These are phyloP conservation scores for Paramecium bursaria DNA, from an alignment of 73 alveolate species.

Conservation along the genomic window DNA sequence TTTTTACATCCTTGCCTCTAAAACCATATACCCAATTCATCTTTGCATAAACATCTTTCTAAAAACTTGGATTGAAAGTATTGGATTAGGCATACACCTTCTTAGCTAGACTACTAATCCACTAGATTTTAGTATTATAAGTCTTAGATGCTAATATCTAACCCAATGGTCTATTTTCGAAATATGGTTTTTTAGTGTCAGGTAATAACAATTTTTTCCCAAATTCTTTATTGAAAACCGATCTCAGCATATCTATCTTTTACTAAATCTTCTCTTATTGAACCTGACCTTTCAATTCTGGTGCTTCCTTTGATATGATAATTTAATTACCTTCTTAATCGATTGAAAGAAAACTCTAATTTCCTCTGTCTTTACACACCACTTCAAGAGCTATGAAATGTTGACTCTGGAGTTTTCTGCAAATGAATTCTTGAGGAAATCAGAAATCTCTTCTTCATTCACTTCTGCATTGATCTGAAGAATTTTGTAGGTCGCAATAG, in stretches of 20 bases:
- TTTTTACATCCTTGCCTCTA: constrained; percentile 88
- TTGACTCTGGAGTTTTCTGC: constrained; percentile 78
- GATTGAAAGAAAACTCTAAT: constrained; percentile 74
- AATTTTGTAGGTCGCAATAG: constrained; percentile 92
- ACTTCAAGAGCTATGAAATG: constrained; percentile 74
- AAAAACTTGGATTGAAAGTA: constrained; percentile 63
- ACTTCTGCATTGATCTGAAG: constrained; percentile 78
- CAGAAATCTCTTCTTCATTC: constrained; percentile 79
- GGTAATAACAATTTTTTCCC: constrained; percentile 51
- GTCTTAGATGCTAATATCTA: constrained; percentile 61
- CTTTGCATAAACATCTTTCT: constrained; percentile 70
- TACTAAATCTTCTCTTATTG: background rate
- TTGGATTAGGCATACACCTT: constrained; percentile 70
- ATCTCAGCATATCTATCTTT: constrained; percentile 29
- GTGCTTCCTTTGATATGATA: constrained; percentile 8
- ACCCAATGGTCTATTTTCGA: constrained; percentile 1
- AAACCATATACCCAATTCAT: constrained; percentile 98
- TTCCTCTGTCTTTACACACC: constrained; percentile 81
- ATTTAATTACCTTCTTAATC: constrained; percentile 39
- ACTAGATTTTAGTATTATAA: constrained; percentile 64
- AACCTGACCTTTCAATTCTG: constrained; percentile 18
- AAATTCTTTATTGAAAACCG: constrained; percentile 42
- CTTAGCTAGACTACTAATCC: constrained; percentile 73
- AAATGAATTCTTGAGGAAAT: constrained; percentile 76
- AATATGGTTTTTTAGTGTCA: constrained; percentile 15